Conservation (phyloP, 2,329 filamentous ascomycete genomes). For the Aspergillus bombycis region DNA sequence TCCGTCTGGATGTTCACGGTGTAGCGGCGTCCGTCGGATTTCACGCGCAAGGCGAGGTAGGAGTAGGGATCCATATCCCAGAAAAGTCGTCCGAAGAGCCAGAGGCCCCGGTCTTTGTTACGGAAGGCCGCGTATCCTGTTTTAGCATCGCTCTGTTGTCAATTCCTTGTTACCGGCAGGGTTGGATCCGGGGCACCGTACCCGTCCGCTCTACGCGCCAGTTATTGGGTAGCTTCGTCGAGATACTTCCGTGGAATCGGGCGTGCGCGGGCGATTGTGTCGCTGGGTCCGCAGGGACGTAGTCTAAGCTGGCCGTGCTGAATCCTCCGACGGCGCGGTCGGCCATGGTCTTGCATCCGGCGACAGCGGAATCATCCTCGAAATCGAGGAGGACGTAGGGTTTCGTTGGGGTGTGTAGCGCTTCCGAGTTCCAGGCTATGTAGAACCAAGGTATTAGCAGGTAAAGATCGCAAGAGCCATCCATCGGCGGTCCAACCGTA, state of each 20-base stretch:
- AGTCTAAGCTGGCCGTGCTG: conserved; percentile 74
- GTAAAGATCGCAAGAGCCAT: not conserved
- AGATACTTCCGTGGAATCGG: conserved; percentile 86
- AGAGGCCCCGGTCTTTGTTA: conserved; percentile 74
- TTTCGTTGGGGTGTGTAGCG: conserved; percentile 40
- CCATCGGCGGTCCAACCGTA: not conserved
- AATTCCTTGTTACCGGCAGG: not conserved
- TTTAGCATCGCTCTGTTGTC: conserved; percentile 2
- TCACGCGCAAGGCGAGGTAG: conserved; percentile 85
- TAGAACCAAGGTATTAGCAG: conserved; percentile 12
- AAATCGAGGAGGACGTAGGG: conserved; percentile 46
- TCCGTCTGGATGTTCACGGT: conserved; percentile 96
- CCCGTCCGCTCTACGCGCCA: conserved; percentile 48
- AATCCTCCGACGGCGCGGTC: conserved; percentile 86
- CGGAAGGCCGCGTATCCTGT: conserved; percentile 90
- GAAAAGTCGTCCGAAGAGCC: conserved; percentile 80
- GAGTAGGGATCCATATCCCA: conserved; percentile 91
- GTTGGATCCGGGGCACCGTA: conserved; percentile 19
- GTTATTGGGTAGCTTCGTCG: conserved; percentile 76
- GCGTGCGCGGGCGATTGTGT: conserved; percentile 63
- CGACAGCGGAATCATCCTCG: conserved; percentile 39
- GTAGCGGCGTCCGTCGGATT: conserved; percentile 88
- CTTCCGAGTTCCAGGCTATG: conserved; percentile 47
- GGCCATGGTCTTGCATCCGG: conserved; percentile 72
- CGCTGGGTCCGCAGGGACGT: conserved; percentile 53